Conservation (phyloP, 768 basidiomycete genomes). For the Cystofilobasidium capitatum region DNA sequence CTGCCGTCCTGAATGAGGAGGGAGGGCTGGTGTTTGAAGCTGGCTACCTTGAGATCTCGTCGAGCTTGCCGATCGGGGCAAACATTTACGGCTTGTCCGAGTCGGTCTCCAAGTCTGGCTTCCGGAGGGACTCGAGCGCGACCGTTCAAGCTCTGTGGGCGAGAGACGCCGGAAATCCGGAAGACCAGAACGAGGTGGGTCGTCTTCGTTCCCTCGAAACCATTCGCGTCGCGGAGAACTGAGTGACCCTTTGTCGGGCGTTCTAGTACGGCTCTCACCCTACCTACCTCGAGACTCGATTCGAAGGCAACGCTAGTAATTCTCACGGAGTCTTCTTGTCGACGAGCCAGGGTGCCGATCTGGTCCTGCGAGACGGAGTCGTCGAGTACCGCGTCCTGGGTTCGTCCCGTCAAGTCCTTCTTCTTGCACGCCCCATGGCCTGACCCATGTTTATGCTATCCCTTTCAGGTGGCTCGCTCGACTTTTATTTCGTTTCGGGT, state of each 20-base stretch:
- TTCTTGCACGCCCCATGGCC: neutral
- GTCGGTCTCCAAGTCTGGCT: slow-evolving; percentile 27
- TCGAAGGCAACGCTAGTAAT: slow-evolving; percentile 43
- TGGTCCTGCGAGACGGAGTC: slow-evolving; percentile 52
- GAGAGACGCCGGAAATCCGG: slow-evolving; percentile 31
- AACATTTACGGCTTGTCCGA: slow-evolving; percentile 75
- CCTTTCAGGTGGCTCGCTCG: slow-evolving; percentile 51
- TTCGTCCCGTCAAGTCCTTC: no score
- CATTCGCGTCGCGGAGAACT: slow-evolving; percentile 2
- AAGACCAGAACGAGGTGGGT: slow-evolving; percentile 34
- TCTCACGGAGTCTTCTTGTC: slow-evolving; percentile 63
- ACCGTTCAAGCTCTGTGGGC: slow-evolving; percentile 30
- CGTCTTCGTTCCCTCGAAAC: neutral
- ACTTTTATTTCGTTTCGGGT: slow-evolving; percentile 66
- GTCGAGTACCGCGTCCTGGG: slow-evolving; percentile 63
- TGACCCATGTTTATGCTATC: neutral
- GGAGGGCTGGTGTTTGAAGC: slow-evolving; percentile 52
- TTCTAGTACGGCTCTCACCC: slow-evolving; percentile 54
- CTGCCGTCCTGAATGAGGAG: neutral
- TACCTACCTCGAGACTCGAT: slow-evolving; percentile 60
- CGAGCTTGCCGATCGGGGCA: slow-evolving; percentile 48
- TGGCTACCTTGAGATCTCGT: slow-evolving; percentile 66
- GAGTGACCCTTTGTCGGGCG: slow-evolving; percentile 6
- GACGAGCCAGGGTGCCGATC: slow-evolving; percentile 67
- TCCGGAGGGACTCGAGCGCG: slow-evolving; percentile 25